Conservation (phyloP, 2,329 filamentous ascomycete genomes). For the Colletotrichum scovillei region DNA sequence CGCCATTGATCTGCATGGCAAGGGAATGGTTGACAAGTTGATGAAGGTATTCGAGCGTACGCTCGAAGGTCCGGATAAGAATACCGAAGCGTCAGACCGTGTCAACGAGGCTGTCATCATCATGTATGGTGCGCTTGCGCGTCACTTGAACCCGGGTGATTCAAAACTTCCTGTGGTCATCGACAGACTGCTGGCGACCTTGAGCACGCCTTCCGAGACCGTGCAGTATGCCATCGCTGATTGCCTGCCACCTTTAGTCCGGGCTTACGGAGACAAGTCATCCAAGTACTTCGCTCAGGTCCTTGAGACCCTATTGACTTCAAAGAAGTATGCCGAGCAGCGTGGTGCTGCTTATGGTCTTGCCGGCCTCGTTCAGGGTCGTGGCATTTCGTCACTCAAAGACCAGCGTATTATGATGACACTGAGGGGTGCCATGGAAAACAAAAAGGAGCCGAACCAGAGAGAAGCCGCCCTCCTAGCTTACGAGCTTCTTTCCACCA, state of each 20-base stretch:
- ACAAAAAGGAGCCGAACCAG: conserved; percentile 92
- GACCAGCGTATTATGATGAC: conserved; percentile 89
- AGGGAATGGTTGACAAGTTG: conserved; percentile 83
- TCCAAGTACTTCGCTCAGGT: conserved; percentile 84
- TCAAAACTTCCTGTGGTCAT: conserved; percentile 89
- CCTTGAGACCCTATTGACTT: conserved; percentile 83
- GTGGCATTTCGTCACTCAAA: conserved; percentile 82
- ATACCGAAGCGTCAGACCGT: conserved; percentile 83
- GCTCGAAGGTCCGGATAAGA: conserved; percentile 86
- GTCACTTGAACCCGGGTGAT: conserved; percentile 88
- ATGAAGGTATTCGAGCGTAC: conserved; percentile 94
- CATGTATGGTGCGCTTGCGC: conserved; percentile 92
- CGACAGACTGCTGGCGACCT: conserved; percentile 83
- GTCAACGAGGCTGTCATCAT: conserved; percentile 98
- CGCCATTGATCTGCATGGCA: conserved; percentile 84
- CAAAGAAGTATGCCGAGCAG: conserved; percentile 92
- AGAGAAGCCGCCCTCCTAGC: conserved; percentile 89
- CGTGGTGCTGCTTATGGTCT: conserved; percentile 95
- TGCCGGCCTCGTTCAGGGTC: conserved; percentile 89
- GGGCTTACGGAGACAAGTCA: conserved; percentile 81
- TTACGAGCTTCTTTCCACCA: conserved; percentile 88
- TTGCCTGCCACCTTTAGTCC: conserved; percentile 91
- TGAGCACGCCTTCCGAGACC: conserved; percentile 94
- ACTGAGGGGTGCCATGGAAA: conserved; percentile 85
- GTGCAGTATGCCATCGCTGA: conserved; percentile 97